Conservation (phyloP, 805 yeast species). For the Huiozyma sinensis region DNA sequence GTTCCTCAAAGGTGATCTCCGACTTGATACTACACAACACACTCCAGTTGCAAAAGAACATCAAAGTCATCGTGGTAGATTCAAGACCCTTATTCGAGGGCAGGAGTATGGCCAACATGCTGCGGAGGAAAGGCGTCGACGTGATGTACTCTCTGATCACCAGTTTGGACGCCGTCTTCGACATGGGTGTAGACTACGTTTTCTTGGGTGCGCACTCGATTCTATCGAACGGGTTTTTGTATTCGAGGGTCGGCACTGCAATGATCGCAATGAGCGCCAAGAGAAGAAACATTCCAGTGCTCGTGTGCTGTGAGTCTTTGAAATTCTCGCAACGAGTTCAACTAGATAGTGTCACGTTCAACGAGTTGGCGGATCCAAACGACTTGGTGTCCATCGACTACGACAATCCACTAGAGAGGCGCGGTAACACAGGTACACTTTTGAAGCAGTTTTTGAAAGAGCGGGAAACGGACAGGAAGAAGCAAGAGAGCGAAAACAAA, state of each 20-base stretch:
- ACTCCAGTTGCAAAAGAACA: constrained; percentile 47
- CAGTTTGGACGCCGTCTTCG: constrained; percentile 69
- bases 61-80: constrained; percentile 80
- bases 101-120: constrained; percentile 54
- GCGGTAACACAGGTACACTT: constrained; percentile 47
- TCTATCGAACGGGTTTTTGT: constrained; percentile 87
- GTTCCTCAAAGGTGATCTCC: constrained; percentile 74
- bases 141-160: constrained; percentile 68
- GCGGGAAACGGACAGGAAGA: constrained; percentile 23
- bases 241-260: constrained; percentile 92
- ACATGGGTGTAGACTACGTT: constrained; percentile 73
- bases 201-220: constrained; percentile 95
- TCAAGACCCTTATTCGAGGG: constrained; percentile 94
- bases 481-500: constrained; percentile 18
- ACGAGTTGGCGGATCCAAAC: constrained; percentile 77
- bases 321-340: constrained; percentile 94
- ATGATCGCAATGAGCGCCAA: constrained; percentile 85
- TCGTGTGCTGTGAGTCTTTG: constrained; percentile 90
- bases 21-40: constrained; percentile 65
- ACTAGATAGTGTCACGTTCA: constrained; percentile 87
- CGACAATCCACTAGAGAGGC: constrained; percentile 40
- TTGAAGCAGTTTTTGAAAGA: constrained; percentile 51
- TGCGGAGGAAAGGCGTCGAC: constrained; percentile 55
- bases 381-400: constrained; percentile 46
- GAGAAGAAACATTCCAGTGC: constrained; percentile 80